A percentile compares a stretch with the other conserved stretches of the same genome.
phyloP scores from a whole-genome alignment of 2,329 filamentous ascomycete genomes.

The Diaporthe caulivora region DNA sequence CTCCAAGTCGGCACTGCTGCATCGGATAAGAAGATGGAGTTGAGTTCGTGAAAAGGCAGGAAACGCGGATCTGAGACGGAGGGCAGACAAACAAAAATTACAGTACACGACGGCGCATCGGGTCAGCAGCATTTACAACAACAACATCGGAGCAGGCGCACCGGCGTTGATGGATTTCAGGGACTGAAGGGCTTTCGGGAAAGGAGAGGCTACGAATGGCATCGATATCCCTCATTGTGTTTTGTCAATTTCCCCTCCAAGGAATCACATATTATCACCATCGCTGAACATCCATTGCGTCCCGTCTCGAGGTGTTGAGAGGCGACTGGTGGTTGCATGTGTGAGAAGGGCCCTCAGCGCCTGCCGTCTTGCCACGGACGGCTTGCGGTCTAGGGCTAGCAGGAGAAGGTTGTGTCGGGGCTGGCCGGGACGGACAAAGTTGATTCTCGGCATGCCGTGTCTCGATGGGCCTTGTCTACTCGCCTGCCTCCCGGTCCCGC shows the following conservation, averaged over 20 bases:
- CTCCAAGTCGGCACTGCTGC: too few relatives aligned
- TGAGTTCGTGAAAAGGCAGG: neutral
- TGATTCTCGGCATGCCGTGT: neutral
- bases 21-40: neutral
- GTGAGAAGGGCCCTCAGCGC: neutral
- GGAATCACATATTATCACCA: neutral
- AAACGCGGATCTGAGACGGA: neutral
- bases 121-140: conserved; percentile 21
- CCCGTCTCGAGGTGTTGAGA: neutral
- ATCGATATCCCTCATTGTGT: conserved; percentile 34
- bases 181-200: neutral
- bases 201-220: neutral
- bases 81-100: neutral
- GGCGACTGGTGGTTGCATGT: neutral
- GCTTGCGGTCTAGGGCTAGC: neutral
- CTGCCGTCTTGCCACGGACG: too few relatives aligned
- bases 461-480: neutral
- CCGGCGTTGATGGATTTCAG: conserved; percentile 14
- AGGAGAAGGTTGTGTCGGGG: neutral
- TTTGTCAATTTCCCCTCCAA: neutral
- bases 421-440: neutral
- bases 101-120: conserved; percentile 3
- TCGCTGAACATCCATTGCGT: neutral
- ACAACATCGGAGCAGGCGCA: conserved; percentile 32
- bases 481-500: neutral